Conservation (phyloP, 1,284 basidiomycete species). For the Sporisorium iseilematis-ciliati region DNA sequence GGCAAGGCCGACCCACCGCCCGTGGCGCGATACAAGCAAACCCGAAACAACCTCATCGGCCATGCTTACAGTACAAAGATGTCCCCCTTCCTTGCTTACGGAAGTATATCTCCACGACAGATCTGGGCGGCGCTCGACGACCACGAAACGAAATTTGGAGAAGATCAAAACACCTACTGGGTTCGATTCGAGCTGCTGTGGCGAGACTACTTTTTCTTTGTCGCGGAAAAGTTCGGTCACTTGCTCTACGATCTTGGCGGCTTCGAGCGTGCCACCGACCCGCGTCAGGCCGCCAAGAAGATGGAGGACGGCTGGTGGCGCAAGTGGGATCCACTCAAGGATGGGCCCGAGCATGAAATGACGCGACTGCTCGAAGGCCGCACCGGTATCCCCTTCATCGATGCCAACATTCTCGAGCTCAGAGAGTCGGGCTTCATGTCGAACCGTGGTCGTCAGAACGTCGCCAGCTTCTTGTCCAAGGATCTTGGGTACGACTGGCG, state of each 20-base stretch:
- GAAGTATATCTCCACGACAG: constrained; percentile 72
- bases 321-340: constrained; percentile 56
- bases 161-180: constrained; percentile 72
- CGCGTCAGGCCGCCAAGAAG: constrained; percentile 70
- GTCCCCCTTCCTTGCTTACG: constrained; percentile 73
- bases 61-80: constrained; percentile 74
- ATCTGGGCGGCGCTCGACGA: constrained; percentile 70
- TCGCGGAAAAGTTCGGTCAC: constrained; percentile 70
- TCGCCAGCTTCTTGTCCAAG: constrained; percentile 74
- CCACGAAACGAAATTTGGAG: constrained; percentile 69
- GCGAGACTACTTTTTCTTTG: constrained; percentile 75
- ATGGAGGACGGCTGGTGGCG: constrained; percentile 67
- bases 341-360: constrained; percentile 60
- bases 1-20: constrained; percentile 67
- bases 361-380: constrained; percentile 72
- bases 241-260: constrained; percentile 72
- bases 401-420: constrained; percentile 74
- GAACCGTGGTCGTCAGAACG: constrained; percentile 74
- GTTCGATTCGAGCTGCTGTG: constrained; percentile 74
- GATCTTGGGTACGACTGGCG: constrained; percentile 73
- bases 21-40: constrained; percentile 73
- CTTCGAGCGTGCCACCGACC: constrained; percentile 72
- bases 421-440: constrained; percentile 70
- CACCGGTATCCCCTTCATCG: constrained; percentile 75
- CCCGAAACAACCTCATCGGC: constrained; percentile 74